Base-by-base conservation (phyloP, 2,329 filamentous ascomycete species). In the Diaporthe citriasiana region DNA sequence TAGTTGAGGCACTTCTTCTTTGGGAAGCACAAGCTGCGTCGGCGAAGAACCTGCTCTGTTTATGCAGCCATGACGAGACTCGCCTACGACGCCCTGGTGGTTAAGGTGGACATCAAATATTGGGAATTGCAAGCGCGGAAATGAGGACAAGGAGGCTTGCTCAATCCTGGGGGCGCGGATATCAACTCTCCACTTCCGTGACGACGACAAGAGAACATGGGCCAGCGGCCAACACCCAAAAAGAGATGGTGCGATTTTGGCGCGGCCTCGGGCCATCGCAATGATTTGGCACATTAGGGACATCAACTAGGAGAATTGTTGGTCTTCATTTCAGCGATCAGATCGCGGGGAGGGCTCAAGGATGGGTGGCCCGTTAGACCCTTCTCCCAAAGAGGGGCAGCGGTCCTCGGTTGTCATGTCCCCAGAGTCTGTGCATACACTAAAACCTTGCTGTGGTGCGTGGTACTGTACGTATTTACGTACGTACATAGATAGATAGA, bases 191-290 rank as follows among this genome's bases (percentile, higher is more conserved):
- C 69, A 71, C 69, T 51, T 40, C n/a, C 10, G 35, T 63, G 69
- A 51, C 69, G 56, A 71, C 69, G 55, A 40, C 40, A 19, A 19
- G 27, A 38, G 68, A 35, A 53, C 68, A 38, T 6, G 45, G n/a
- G 17, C 42, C 57, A 30, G 69, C 55, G 55, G 47, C 56, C 33
- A 30, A 33, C 6, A 45, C 69, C 69, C 68, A 60, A 71, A 57
- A 60, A 35, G 47, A 60, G 69, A 71, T 71, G 69, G 57, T 71
- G 69, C 56, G 69, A 71, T 71, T 51, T 4, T 60, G 47, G 56
- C 38, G 45, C 33, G 38, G 55, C 56, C 17, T 35, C n/a, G 42
- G 35, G 42, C 40, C 53, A 50, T 60, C 35, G 45, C 56, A 71
- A 71, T 71, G 53, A 63, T 27, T 33, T 70, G 51, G 33, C 56